Evolutionary conservation across 1,284 basidiomycete species (phyloP), one percentile per base, ranked within the genome.

Genomic region (Ganoderma lucidum): DNA sequence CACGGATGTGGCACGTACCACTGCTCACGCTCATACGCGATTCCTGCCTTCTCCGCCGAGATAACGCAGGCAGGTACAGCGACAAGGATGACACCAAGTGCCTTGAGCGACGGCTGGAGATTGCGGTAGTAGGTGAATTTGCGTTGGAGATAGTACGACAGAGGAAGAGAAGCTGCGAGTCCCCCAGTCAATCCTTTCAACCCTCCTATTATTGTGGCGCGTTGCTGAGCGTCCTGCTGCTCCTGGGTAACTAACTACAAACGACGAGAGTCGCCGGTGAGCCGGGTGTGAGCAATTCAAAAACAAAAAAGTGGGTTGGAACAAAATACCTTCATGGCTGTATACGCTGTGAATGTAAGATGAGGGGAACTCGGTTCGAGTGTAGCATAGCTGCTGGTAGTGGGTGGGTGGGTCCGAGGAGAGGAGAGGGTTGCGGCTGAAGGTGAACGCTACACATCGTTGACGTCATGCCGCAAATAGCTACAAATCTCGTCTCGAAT

Each of bases 1-100:
- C 6, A 51, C 14, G 37, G 19, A 10, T 30, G 15, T 37, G 35
- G 4, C 10, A 81, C 88, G 62, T 67, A 90, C 93, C 94, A 95
- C 79, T 90, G 88, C 5, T 83, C 82, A 75, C 84, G 82, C 70
- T 95, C 93, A 78, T 89, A 96, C 58, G 90, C 86, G 64, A 93
- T 84, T 60, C 91, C 90, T 12, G 91, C 90, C 58, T 91, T 90
- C 80, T 98, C 96, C 17, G 93, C 95, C 67, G 87, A 86, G 72
- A 96, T 91, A 56, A 90, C 87, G 64, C 94, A 85, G 41, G 87
- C 79, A 0, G 94, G 95, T 9, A 94, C 88, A 65, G 89, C 84
- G 71, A 93, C 75, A 67, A 92, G 83, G 69, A 93, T 84, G 45
- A 89, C 85, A 51, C 92, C 91, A 51, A 96, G 86, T 0, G 90